phyloP scores from a whole-genome alignment of 2,329 filamentous ascomycete genomes.

The Plenodomus tracheiphilus region DNA sequence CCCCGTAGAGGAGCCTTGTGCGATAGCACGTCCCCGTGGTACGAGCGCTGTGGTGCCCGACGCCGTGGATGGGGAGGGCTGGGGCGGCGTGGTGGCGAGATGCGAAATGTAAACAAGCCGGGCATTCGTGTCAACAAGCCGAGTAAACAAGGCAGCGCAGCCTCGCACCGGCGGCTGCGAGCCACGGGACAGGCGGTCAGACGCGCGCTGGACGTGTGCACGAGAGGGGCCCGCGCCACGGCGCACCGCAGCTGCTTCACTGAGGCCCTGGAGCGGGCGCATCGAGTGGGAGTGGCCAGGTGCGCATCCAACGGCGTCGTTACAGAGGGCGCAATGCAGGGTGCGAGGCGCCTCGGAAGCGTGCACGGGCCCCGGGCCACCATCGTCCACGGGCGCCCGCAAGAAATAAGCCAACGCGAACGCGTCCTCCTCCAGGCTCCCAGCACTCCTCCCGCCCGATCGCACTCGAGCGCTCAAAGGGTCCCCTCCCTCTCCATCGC shows the following conservation, averaged over 20 bases:
- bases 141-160: constrained; percentile 1
- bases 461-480: constrained; percentile 27
- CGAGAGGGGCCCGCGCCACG: background rate
- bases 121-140: constrained; percentile 12
- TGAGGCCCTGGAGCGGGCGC: constrained; percentile 5
- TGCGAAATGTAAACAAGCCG: constrained; percentile 8
- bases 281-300: constrained; percentile 20
- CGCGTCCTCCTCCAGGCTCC: constrained; percentile 26
- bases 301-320: background rate
- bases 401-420: constrained; percentile 29
- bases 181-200: background rate
- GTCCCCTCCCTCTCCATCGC: constrained; percentile 23
- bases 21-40: constrained; percentile 5
- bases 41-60: constrained; percentile 13
- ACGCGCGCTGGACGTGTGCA: constrained; percentile 1
- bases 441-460: too few species aligned
- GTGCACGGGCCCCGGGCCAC: constrained; percentile 7
- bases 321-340: background rate
- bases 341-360: constrained; percentile 1
- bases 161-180: constrained; percentile 11
- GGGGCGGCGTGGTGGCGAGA: constrained; percentile 1
- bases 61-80: constrained; percentile 12
- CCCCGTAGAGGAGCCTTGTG: constrained; percentile 13
- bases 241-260: constrained; percentile 18
- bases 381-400: constrained; percentile 13